Base-by-base conservation (phyloP, 176 grass and related monocot genomes). In the Zizania latifolia region DNA sequence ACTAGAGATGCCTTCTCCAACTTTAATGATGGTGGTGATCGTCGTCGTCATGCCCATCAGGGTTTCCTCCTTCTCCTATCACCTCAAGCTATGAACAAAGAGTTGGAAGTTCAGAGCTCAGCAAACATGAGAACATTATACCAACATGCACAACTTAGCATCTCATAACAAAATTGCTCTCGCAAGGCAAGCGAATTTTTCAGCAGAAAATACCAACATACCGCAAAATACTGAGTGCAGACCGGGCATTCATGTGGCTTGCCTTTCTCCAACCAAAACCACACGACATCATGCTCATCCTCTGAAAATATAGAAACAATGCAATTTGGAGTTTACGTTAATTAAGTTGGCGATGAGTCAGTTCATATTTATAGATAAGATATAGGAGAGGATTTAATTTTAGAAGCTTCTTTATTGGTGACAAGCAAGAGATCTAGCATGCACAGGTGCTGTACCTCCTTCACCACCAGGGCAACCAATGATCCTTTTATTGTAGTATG, bases 231-330 rank as follows among this genome's bases (percentile, higher is more conserved):
- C 66, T 96, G 92, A 14, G 81, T 79, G 56, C 92, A 96, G 16
- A 92, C 86, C 3, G 84, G 74, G 69, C 92, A 92, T 75, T 92
- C 92, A 76, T 89, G 89, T 38, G 81, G 77, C 53, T 89, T 74
- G 31, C 8, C 89, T 84, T 96, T 92, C 68, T 89, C 78, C 75
- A 96, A 82, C 92, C 89, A 96, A 77, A 96, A 96, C 89, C 89
- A 87, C 17, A 89, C 73, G 11, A 87, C 80, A 87, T 89, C 92
- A 77, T 96, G 92, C 16, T 95, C 86, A 77, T 96, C 86, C 70
- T 96, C 89, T 92, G 83, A 45, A 79, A 70, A 58, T 28, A 15
- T 19, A 13, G 0, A 21, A 54, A n/a, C 5, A 29, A 4, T 23
- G n/a, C 40, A 51, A 40, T 16, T 46, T 68, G 28, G 1, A 45